phyloP scores from a whole-genome alignment of 2,329 filamentous ascomycete genomes.

The Mollisiaceae sp. region DNA sequence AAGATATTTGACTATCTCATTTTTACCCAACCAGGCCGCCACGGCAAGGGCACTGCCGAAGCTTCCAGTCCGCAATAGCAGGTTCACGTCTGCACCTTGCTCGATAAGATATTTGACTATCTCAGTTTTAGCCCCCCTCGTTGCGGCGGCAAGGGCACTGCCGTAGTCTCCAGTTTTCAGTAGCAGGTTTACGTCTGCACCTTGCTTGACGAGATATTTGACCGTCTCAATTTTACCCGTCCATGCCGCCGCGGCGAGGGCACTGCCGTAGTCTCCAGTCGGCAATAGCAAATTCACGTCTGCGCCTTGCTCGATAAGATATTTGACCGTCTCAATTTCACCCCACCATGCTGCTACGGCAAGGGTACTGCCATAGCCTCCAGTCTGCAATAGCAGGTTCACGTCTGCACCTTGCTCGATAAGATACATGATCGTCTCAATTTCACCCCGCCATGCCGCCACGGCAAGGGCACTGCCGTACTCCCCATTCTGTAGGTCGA shows the following conservation, averaged over 20 bases:
- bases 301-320: neutral
- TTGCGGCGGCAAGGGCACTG: too few relatives aligned
- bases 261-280: too few relatives aligned
- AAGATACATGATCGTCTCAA: conserved; percentile 5
- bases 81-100: conserved; percentile 9
- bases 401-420: conserved; percentile 11
- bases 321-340: neutral
- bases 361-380: conserved; percentile 13
- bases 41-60: conserved; percentile 13
- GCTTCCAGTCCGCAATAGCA: conserved; percentile 3
- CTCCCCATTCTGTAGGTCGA: neutral
- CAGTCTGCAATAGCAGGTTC: conserved; percentile 11
- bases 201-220: too few relatives aligned
- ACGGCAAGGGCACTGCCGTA: neutral
- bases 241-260: too few relatives aligned
- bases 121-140: too few relatives aligned
- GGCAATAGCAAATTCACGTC: neutral
- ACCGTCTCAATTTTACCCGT: too few relatives aligned
- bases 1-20: neutral
- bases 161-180: too few relatives aligned
- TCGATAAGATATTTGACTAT: neutral
- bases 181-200: too few relatives aligned
- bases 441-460: neutral
- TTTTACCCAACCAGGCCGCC: neutral
- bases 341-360: neutral